phyloP scores from a whole-genome alignment of 352 stramenopile genomes.

The Globisporangium apiculatum region DNA sequence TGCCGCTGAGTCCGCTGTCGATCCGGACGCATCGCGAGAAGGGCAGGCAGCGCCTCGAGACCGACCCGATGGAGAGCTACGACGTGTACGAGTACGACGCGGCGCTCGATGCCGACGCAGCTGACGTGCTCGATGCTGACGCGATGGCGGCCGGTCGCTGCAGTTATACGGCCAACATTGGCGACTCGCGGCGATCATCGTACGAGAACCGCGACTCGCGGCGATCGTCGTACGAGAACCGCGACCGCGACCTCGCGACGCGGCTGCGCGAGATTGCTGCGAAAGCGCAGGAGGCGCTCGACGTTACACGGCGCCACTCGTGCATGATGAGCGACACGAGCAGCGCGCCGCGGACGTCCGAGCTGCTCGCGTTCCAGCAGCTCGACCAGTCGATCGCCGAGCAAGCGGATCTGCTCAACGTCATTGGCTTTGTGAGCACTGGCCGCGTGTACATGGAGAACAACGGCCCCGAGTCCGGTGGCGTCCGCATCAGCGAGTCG shows the following conservation, averaged over 20 bases:
- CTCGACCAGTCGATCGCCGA: conserved; percentile 69
- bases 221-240: conserved; percentile 29
- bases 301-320: conserved; percentile 62
- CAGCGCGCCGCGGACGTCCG: conserved; percentile 52
- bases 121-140: conserved; percentile 13
- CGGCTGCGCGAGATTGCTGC: conserved; percentile 59
- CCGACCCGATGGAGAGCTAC: conserved; percentile 59
- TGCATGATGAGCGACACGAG: conserved; percentile 75
- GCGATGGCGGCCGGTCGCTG: conserved; percentile 13
- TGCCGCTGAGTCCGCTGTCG: conserved; percentile 50
- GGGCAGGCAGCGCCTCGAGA: conserved; percentile 41
- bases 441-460: conserved; percentile 74
- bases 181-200: conserved; percentile 23
- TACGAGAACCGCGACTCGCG: conserved; percentile 31
- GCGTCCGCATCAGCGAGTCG: conserved; percentile 61
- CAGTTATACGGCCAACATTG: conserved; percentile 20
- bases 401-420: conserved; percentile 65
- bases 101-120: conserved; percentile 18
- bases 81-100: conserved; percentile 41
- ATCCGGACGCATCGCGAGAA: conserved; percentile 36
- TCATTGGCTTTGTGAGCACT: conserved; percentile 70
- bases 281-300: conserved; percentile 53
- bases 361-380: conserved; percentile 56
- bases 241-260: conserved; percentile 42
- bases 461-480: conserved; percentile 26